Base-by-base conservation (phyloP, 352 stramenopile genomes). In the Pythium chondricola region DNA sequence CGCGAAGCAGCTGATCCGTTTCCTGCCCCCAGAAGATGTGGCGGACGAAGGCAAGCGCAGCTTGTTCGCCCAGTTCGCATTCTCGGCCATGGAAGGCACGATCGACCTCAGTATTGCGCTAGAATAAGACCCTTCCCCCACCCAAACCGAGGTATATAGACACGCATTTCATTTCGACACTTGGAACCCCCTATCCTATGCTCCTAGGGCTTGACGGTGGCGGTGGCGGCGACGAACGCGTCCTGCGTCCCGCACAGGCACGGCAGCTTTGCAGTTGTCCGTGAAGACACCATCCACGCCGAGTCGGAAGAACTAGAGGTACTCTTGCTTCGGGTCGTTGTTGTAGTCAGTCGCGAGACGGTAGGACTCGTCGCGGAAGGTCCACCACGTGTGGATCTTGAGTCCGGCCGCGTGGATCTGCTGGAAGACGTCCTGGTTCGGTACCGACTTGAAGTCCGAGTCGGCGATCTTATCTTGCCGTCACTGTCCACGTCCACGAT, bases 1-100 rank as follows among this genome's bases (percentile, higher is more conserved):
- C 43, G 63, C 74, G n/a, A 91, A 91, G 67, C 79, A 91, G 57
- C 65, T 85, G 21, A 71, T 91, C 16, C 74, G 79, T 13, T 91
- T 91, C 53, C 52, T 91, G 8, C 54, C 58, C 7, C 61, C 65
- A 4, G 8, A 10, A 33, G 37, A 18, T 18, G 31, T 22, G 5
- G 31, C 33, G 2, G 17, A 37, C 17, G 33, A 53, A 21, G 21
- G 21, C 3, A 39, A 10, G 14, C 30, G 43, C 26, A 14, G 39
- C 0, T 57, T 24, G 11, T n/a, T 69, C 56, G 69, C 63, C 17
- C 54, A 29, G 6, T 84, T 85, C 38, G 48, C 52, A 32, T 88
- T 88, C 38, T 67, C 71, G 48, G 70, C 73, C 8, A 21, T 82
- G 13, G 75, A 87, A 60, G 75, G 75, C 43, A 82, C 69, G 26